Conservation (phyloP, 2,329 filamentous ascomycete genomes). For the Exophiala lecanii-corni region DNA sequence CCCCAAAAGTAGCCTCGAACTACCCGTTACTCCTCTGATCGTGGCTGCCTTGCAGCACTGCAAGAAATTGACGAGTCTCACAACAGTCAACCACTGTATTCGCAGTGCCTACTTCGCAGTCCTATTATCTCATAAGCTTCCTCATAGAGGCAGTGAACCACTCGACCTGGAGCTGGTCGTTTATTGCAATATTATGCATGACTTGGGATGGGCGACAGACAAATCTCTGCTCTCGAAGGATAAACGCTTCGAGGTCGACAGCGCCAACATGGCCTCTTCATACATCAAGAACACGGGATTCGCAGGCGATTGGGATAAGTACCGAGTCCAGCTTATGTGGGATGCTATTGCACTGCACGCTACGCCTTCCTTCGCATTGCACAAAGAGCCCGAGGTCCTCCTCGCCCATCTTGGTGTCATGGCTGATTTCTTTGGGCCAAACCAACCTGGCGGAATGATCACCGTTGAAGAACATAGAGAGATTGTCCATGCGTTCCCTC, state of each 20-base stretch:
- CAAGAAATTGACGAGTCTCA: constrained; percentile 14
- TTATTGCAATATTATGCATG: constrained; percentile 19
- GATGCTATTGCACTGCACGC: constrained; percentile 43
- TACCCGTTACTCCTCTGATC: constrained; percentile 22
- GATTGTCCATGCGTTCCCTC: constrained; percentile 30
- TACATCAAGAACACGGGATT: constrained; percentile 28
- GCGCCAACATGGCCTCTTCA: constrained; percentile 41
- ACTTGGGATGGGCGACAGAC: constrained; percentile 34
- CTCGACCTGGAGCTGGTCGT: constrained; percentile 3
- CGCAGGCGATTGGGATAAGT: constrained; percentile 34
- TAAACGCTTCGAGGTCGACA: constrained; percentile 49
- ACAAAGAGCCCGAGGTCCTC: constrained; percentile 17
- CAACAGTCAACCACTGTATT: constrained; percentile 27
- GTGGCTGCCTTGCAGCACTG: constrained; percentile 17
- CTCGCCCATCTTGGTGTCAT: constrained; percentile 7
- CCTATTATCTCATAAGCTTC: constrained; percentile 35
- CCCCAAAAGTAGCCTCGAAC: constrained; percentile 37
- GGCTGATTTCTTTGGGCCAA: constrained; percentile 14
- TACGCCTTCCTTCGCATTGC: constrained; percentile 35
- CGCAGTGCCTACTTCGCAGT: constrained; percentile 37
- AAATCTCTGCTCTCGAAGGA: constrained; percentile 36
- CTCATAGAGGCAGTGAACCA: constrained; percentile 22
- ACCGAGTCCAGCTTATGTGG: constrained; percentile 44
- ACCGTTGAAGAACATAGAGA: constrained; percentile 30
- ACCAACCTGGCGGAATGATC: constrained; percentile 17